Evolutionary conservation across 1,284 basidiomycete genomes (phyloP).

Genomic region (Xerocomus amazonicus): DNA sequence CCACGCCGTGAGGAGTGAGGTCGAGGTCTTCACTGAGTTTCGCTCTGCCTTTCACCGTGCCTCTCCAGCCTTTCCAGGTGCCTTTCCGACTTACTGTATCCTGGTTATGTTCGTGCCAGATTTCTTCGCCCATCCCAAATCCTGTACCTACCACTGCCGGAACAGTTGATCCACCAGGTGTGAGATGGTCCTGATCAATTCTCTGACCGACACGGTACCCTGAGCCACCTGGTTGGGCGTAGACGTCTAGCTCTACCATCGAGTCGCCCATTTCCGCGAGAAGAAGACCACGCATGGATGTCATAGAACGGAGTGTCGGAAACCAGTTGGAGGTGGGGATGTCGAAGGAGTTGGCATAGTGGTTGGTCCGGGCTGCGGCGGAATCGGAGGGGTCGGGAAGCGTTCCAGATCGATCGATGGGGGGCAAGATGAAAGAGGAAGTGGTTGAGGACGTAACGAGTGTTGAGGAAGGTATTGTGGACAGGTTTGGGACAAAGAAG

Average conservation of each 20-base stretch:
- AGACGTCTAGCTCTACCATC: slow-evolving; percentile 41
- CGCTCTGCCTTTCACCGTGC: slow-evolving; percentile 4
- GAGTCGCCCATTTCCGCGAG: slow-evolving; percentile 42
- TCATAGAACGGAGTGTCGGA: slow-evolving; percentile 36
- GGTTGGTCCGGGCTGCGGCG: slow-evolving; percentile 13
- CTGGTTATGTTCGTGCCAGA: slow-evolving; percentile 20
- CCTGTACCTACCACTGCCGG: slow-evolving; percentile 4
- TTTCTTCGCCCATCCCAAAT: slow-evolving; percentile 20
- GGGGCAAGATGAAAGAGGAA: slow-evolving; percentile 25
- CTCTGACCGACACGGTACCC: slow-evolving; percentile 39
- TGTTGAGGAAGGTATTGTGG: slow-evolving; percentile 28
- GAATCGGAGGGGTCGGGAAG: slow-evolving; percentile 18
- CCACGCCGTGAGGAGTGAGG: slow-evolving; percentile 11
- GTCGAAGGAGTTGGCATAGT: slow-evolving; percentile 4
- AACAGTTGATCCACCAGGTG: slow-evolving; percentile 28
- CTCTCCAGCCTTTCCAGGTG: slow-evolving; percentile 16
- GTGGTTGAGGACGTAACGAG: slow-evolving; percentile 24
- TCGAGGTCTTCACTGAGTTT: slow-evolving; percentile 4
- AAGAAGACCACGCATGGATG: slow-evolving; percentile 42
- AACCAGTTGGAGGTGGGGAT: slow-evolving; percentile 11
- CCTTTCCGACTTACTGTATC: slow-evolving; percentile 9
- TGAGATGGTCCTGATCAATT: slow-evolving; percentile 33
- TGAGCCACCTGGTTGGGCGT: slow-evolving; percentile 32
- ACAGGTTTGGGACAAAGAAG: slow-evolving; percentile 21
- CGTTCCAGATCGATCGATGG: slow-evolving; percentile 13